Evolutionary conservation across 83 land plant genomes (phyloP).

Genomic region (Diphasiastrum complanatum): DNA sequence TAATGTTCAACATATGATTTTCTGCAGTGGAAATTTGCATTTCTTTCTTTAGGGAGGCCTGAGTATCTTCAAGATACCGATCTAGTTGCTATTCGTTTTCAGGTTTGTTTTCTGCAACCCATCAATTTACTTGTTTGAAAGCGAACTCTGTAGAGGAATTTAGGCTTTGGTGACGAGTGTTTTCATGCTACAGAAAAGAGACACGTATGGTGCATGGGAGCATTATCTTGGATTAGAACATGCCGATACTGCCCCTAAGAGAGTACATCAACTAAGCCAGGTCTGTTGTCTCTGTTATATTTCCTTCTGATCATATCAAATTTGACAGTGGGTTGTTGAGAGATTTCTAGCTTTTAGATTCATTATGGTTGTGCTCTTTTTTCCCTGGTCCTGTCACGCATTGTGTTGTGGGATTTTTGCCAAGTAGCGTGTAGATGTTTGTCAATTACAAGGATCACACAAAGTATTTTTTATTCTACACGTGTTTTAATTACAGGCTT

Average conservation of each 20-base stretch:
- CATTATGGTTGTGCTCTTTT: no score
- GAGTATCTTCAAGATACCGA: slow-evolving; percentile 81
- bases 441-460: no score
- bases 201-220: slow-evolving; percentile 92
- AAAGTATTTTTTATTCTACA: no score
- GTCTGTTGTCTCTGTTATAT: slow-evolving; percentile 19
- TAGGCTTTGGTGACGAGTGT: background rate
- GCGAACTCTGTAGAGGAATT: no score
- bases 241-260: slow-evolving; percentile 71
- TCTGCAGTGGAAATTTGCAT: slow-evolving; percentile 92
- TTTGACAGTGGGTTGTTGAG: background rate
- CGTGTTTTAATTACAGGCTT: background rate
- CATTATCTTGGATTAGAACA: slow-evolving; percentile 96
- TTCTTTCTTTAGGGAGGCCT: slow-evolving; percentile 84
- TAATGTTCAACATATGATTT: background rate
- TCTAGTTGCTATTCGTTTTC: slow-evolving; percentile 61
- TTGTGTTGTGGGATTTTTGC: no score
- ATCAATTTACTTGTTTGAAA: background rate
- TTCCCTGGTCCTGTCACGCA: no score
- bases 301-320: background rate
- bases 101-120: slow-evolving; percentile 33
- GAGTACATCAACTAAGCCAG: slow-evolving; percentile 67
- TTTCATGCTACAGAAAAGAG: slow-evolving; percentile 46
- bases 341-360: background rate
- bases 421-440: no score